These are phyloP conservation scores for Erodium texanum DNA, from an alignment of 441 rosid species.

Conservation along the genomic window DNA sequence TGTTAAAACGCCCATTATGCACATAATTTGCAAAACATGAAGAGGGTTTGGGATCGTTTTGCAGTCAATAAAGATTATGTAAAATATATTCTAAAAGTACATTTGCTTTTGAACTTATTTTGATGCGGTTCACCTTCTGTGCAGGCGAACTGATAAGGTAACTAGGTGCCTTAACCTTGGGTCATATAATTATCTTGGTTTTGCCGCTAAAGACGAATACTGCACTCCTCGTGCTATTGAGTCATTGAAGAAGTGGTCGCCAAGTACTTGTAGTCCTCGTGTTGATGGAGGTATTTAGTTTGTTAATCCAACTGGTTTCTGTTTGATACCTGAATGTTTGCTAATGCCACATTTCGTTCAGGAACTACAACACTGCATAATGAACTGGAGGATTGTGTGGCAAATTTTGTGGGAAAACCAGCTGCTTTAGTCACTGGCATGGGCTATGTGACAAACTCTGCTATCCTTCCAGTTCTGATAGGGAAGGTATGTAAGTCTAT, in stretches of 20 bases:
- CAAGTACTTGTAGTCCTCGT: conserved; percentile 73
- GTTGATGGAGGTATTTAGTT: conserved; percentile 57
- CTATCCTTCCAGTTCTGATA: conserved; percentile 65
- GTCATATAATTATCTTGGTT: conserved; percentile 83
- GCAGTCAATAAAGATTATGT: neutral
- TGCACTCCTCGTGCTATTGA: conserved; percentile 82
- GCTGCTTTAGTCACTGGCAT: conserved; percentile 76
- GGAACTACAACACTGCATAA: conserved; percentile 58
- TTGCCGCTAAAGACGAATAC: conserved; percentile 79
- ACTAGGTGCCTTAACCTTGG: conserved; percentile 79
- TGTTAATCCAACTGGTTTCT: neutral
- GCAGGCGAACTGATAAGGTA: conserved; percentile 59
- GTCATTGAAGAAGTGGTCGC: conserved; percentile 51
- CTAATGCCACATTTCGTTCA: conserved; percentile 17
- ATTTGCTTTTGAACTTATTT: neutral
- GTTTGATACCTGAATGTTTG: neutral
- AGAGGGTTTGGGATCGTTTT: neutral
- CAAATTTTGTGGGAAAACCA: conserved; percentile 72
- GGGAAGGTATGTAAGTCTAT: conserved; percentile 36
- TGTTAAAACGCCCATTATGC: neutral
- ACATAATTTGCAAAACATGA: neutral
- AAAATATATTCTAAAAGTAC: neutral
- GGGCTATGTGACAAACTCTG: conserved; percentile 81
- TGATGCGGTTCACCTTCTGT: neutral
- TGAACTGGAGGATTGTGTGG: conserved; percentile 66